Evolutionary conservation across 2,329 filamentous ascomycete genomes (phyloP).

Genomic region (Aurifilum marmelostoma): DNA sequence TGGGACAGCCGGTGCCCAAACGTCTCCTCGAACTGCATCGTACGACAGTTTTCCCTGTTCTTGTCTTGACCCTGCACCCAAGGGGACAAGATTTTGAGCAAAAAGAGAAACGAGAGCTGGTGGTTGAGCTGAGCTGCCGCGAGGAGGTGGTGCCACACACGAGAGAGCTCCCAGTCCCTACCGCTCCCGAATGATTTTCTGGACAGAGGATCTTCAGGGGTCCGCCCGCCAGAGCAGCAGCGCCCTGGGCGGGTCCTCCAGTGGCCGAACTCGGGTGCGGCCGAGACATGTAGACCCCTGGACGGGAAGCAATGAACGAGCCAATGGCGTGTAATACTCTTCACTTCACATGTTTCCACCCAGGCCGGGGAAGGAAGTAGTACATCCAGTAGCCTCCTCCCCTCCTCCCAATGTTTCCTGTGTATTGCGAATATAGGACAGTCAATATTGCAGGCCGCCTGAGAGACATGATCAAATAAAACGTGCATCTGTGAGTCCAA

Average conservation of each 20-base stretch:
- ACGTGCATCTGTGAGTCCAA: no score
- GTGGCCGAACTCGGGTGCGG: slow-evolving; percentile 1
- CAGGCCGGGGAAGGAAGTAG: background rate
- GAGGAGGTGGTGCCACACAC: slow-evolving; percentile 26
- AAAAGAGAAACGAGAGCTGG: background rate
- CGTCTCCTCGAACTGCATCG: slow-evolving; percentile 20
- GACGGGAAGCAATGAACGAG: background rate
- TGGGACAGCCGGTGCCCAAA: slow-evolving; percentile 25
- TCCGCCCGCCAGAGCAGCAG: background rate
- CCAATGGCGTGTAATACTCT: slow-evolving; percentile 20
- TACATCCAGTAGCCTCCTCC: background rate
- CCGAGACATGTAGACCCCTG: background rate
- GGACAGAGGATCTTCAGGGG: slow-evolving; percentile 24
- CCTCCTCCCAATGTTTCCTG: background rate
- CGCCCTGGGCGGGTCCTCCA: no score
- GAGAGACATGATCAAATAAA: no score
- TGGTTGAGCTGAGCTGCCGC: background rate
- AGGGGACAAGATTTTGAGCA: background rate
- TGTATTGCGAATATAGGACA: background rate
- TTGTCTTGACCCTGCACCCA: background rate
- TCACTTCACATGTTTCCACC: background rate
- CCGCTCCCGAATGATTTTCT: slow-evolving; percentile 17
- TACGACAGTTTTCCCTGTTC: background rate
- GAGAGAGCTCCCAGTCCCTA: slow-evolving; percentile 8
- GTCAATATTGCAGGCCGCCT: no score